A percentile compares a stretch with the other conserved stretches of the same genome.
Conservation (phyloP, 31 red algal genomes). For the Odonthalia washingtoniensis region DNA sequence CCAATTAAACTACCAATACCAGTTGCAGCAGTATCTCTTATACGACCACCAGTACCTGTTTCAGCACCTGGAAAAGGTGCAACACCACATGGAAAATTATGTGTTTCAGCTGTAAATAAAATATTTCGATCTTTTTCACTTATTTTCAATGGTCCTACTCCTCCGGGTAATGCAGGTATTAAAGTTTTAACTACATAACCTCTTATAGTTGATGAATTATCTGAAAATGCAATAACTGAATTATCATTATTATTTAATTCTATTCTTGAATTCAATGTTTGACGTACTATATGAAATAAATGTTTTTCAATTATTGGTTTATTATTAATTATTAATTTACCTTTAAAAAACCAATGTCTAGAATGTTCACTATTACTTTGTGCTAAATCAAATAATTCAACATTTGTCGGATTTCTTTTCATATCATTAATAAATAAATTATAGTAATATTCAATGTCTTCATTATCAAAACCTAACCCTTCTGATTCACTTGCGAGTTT, state of each 20-base stretch:
- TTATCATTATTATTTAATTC: constrained; percentile 66
- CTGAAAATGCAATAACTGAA: constrained; percentile 97
- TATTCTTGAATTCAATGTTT: constrained; percentile 73
- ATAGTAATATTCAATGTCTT: constrained; percentile 92
- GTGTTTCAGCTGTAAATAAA: constrained; percentile 99
- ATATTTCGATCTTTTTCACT: constrained; percentile 69
- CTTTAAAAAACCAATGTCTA: constrained; percentile 99
- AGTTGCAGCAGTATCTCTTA: constrained; percentile 97
- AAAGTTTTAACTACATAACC: constrained; percentile 55
- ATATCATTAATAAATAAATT: constrained; percentile 79
- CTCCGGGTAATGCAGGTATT: constrained; percentile 57
- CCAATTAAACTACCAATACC: constrained; percentile 89
- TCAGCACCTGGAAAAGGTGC: constrained; percentile 99
- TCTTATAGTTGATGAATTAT: constrained; percentile 99
- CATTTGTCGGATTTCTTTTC: constrained; percentile 95
- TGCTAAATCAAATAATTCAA: constrained; percentile 98
- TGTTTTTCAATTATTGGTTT: constrained; percentile 37
- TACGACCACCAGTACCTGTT: constrained; percentile 97
- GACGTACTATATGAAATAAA: constrained; percentile 87
- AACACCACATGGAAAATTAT: constrained; percentile 99
- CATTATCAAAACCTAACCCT: constrained; percentile 95
- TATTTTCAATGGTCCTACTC: constrained; percentile 43
- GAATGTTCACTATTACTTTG: constrained; percentile 99
- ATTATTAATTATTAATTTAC: constrained; percentile 88
- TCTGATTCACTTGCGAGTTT: constrained; percentile 50